A percentile compares a stretch with the other conserved stretches of the same genome.
phyloP scores from a whole-genome alignment of 2,329 filamentous ascomycete species.

The Penicillium freii region DNA sequence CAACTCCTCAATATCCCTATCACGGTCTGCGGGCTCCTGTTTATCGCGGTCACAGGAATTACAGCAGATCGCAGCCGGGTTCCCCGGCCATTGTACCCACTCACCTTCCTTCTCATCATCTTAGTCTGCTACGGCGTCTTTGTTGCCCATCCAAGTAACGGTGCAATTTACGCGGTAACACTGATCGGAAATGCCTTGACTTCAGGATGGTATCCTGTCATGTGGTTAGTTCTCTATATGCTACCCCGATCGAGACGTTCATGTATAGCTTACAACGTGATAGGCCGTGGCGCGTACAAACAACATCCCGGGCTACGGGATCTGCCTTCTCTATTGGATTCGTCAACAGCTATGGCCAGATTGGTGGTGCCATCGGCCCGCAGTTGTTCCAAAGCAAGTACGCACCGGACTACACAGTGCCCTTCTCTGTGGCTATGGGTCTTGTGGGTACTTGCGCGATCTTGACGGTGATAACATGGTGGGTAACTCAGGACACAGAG shows the following conservation, averaged over 20 bases:
- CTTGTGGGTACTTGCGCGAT: conserved; percentile 46
- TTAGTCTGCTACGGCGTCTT: conserved; percentile 49
- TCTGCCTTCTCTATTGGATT: conserved; percentile 54
- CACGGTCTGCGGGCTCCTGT: conserved; percentile 42
- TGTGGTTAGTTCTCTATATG: conserved; percentile 36
- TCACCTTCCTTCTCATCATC: conserved; percentile 46
- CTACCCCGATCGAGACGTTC: neutral
- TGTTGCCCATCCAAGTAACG: conserved; percentile 47
- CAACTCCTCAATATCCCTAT: conserved; percentile 53
- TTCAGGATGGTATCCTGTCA: conserved; percentile 49
- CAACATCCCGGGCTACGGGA: conserved; percentile 47
- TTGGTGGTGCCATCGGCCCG: conserved; percentile 50
- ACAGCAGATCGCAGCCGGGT: conserved; percentile 46
- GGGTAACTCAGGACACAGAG: conserved; percentile 47
- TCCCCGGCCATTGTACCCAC: conserved; percentile 46
- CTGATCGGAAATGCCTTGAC: conserved; percentile 47
- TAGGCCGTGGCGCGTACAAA: conserved; percentile 52
- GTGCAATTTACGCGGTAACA: conserved; percentile 50
- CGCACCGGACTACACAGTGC: conserved; percentile 47
- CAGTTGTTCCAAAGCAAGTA: conserved; percentile 49
- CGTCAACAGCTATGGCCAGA: conserved; percentile 52
- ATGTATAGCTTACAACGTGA: neutral
- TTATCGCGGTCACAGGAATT: conserved; percentile 46
- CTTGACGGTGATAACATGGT: conserved; percentile 47
- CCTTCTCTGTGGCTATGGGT: conserved; percentile 48